phyloP scores from a whole-genome alignment of 2,329 filamentous ascomycete species.

The Neonectria hederae region DNA sequence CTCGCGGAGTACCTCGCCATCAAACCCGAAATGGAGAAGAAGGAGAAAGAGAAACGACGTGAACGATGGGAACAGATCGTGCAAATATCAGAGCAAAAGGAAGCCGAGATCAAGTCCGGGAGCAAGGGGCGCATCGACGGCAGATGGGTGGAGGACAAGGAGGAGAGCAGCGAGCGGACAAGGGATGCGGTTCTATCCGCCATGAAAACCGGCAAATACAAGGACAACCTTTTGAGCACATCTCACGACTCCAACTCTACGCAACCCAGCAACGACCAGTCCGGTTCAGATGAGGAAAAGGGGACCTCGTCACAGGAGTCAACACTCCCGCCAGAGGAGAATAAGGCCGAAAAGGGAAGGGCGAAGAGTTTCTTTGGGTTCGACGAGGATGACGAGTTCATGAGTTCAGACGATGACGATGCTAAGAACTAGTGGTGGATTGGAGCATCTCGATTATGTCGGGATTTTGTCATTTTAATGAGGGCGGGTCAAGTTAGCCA shows the following conservation, averaged over 20 bases:
- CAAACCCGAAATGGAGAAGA: conserved; percentile 96
- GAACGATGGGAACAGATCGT: conserved; percentile 91
- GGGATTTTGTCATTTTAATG: conserved; percentile 13
- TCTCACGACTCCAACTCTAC: conserved; percentile 59
- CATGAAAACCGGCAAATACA: conserved; percentile 71
- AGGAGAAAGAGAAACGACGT: conserved; percentile 86
- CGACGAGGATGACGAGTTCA: conserved; percentile 80
- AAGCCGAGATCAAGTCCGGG: conserved; percentile 83
- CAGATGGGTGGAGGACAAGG: conserved; percentile 95
- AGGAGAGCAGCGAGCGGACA: conserved; percentile 86
- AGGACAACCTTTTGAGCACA: conserved; percentile 66
- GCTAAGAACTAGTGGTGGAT: conserved; percentile 43
- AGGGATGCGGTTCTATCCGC: conserved; percentile 77
- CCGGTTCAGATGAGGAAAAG: conserved; percentile 50
- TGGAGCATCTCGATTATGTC: not conserved
- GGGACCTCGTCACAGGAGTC: conserved; percentile 57
- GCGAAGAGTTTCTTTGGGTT: conserved; percentile 74
- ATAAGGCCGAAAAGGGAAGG: conserved; percentile 51
- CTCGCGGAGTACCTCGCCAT: conserved; percentile 94
- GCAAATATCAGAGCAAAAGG: conserved; percentile 81
- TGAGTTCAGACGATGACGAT: conserved; percentile 73
- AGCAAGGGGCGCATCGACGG: conserved; percentile 79
- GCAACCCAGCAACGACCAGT: conserved; percentile 40
- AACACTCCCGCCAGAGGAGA: conserved; percentile 58
- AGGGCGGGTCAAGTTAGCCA: conserved; percentile 27